phyloP scores from a whole-genome alignment of 2,329 filamentous ascomycete genomes.

The Epichloe sibirici region DNA sequence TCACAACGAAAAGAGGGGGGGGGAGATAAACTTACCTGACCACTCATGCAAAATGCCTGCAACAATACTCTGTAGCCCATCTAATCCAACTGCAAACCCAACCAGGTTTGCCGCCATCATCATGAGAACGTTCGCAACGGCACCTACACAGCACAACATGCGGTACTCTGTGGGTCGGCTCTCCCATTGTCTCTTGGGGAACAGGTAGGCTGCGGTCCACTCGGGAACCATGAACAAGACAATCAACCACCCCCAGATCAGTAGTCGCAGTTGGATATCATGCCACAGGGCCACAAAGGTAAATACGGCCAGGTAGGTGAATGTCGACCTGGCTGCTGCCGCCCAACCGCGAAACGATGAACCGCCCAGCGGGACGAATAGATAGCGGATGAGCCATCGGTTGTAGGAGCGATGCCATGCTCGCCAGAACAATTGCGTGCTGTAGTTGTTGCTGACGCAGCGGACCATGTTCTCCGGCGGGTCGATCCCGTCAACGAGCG shows the following conservation, averaged over 20 bases:
- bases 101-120: constrained; percentile 95
- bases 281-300: constrained; percentile 98
- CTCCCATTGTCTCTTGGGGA: constrained; percentile 63
- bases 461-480: constrained; percentile 97
- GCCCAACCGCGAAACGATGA: constrained; percentile 34
- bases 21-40: constrained; percentile 38
- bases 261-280: constrained; percentile 78
- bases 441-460: constrained; percentile 92
- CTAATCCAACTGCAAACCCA: constrained; percentile 84
- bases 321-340: constrained; percentile 43
- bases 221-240: constrained; percentile 91
- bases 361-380: constrained; percentile 86
- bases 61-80: constrained; percentile 70
- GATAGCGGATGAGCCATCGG: constrained; percentile 85
- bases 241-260: constrained; percentile 96
- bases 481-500: constrained; percentile 79
- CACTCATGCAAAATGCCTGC: constrained; percentile 64
- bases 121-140: constrained; percentile 76
- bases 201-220: constrained; percentile 56
- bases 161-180: constrained; percentile 60
- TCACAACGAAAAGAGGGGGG: neutral
- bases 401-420: constrained; percentile 94
- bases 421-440: constrained; percentile 84
- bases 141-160: constrained; percentile 67
- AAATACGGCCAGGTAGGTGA: constrained; percentile 77